A percentile compares a stretch with the other conserved stretches of the same genome.
Conservation (phyloP, 148 eudicot species). For the Rhododendron ovatum region DNA sequence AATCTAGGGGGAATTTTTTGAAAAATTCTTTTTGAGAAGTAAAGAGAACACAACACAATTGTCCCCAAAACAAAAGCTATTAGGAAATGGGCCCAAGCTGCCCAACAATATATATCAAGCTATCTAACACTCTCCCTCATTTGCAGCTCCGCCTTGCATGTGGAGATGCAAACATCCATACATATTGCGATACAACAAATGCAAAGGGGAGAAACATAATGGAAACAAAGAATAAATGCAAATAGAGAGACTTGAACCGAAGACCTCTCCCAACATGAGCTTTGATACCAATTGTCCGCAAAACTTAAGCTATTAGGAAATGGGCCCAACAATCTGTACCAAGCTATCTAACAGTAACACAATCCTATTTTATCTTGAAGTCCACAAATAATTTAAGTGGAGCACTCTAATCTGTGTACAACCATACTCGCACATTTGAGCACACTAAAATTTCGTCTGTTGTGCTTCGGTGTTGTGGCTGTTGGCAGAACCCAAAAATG, state of each 20-base stretch:
- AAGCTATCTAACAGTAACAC: not conserved
- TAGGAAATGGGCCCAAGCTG: not conserved
- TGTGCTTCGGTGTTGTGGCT: not conserved
- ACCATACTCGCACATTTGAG: not conserved
- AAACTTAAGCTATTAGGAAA: not conserved
- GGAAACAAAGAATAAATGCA: not conserved
- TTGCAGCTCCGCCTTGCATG: not conserved
- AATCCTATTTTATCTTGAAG: not conserved
- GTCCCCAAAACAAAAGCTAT: not conserved
- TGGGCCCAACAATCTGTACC: not conserved
- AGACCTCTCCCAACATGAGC: not conserved
- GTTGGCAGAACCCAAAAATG: not conserved
- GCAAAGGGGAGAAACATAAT: not conserved
- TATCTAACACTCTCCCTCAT: not conserved
- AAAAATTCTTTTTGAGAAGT: too few relatives aligned
- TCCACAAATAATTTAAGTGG: not conserved
- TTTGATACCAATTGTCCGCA: not conserved
- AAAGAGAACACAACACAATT: too few relatives aligned
- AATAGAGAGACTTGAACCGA: not conserved
- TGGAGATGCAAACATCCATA: not conserved
- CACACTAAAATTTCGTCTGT: not conserved
- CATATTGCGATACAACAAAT: not conserved
- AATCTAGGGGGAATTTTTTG: too few relatives aligned
- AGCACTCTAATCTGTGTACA: not conserved
- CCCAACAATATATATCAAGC: not conserved